These are phyloP conservation scores for Hordeum marinum DNA, from an alignment of 176 grass and related monocot species.

Conservation along the genomic window DNA sequence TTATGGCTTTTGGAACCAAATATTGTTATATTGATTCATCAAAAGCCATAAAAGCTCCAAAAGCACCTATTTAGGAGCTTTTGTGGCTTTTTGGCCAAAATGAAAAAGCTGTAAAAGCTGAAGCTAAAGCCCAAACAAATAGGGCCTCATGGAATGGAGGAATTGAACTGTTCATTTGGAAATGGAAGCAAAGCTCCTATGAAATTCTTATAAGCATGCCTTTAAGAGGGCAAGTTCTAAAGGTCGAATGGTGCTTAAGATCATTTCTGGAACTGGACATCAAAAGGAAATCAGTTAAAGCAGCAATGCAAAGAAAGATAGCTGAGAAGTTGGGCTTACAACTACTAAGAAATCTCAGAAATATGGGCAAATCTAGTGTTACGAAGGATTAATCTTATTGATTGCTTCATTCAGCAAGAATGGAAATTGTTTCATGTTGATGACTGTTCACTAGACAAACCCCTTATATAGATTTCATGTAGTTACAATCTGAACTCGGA, in stretches of 20 bases:
- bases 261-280: not conserved
- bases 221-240: not conserved
- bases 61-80: no score
- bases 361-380: not conserved
- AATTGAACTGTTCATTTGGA: not conserved
- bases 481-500: not conserved
- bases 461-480: not conserved
- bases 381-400: not conserved
- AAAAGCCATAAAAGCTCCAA: no score
- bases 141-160: not conserved
- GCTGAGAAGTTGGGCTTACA: not conserved
- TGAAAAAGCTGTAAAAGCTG: no score
- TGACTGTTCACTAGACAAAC: not conserved
- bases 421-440: not conserved
- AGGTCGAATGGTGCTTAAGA: not conserved
- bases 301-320: not conserved
- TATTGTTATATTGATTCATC: no score
- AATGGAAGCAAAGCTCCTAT: not conserved
- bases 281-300: not conserved
- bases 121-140: no score
- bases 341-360: no score
- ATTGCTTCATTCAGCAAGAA: not conserved
- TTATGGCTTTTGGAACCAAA: no score
- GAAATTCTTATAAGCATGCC: not conserved
- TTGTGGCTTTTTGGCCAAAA: no score